Conservation (phyloP, 176 grass and related monocot genomes). For the Rhipidocladum racemiflorum region DNA sequence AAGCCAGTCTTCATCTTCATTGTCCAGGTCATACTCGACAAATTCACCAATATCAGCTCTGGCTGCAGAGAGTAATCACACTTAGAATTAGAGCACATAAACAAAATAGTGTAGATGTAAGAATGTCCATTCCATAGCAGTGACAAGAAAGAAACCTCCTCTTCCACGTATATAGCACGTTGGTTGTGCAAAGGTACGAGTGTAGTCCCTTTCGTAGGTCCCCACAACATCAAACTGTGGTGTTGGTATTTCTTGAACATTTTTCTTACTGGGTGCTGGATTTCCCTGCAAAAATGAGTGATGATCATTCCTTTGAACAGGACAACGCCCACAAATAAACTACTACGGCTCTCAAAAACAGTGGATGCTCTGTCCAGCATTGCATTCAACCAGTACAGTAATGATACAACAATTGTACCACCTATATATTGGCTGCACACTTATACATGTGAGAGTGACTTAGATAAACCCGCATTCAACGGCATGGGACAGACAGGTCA, state of each 20-base stretch:
- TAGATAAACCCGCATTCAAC: not conserved
- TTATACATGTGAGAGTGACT: not conserved
- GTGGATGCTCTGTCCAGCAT: not conserved
- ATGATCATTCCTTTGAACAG: constrained; percentile 1
- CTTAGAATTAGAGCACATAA: constrained; percentile 30
- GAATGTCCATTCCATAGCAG: constrained; percentile 10
- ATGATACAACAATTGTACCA: not conserved
- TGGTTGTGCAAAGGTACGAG: constrained; percentile 84
- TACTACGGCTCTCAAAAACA: not conserved
- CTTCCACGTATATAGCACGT: constrained; percentile 86
- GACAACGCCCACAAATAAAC: not conserved
- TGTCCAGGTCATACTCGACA: constrained; percentile 93
- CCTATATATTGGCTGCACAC: not conserved
- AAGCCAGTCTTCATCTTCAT: constrained; percentile 98
- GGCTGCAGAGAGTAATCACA: constrained; percentile 53
- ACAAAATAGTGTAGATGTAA: constrained; percentile 17
- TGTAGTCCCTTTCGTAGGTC: constrained; percentile 98
- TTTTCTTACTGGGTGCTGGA: constrained; percentile 63
- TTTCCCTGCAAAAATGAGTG: constrained; percentile 50
- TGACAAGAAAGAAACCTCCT: constrained; percentile 67
- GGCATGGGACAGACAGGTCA: not conserved
- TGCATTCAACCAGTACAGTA: not conserved
- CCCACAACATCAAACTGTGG: constrained; percentile 82
- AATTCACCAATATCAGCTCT: constrained; percentile 93
- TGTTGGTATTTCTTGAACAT: constrained; percentile 88